These are phyloP conservation scores for Plectranthus barbatus DNA, from an alignment of 257 asterid species.

Conservation along the genomic window DNA sequence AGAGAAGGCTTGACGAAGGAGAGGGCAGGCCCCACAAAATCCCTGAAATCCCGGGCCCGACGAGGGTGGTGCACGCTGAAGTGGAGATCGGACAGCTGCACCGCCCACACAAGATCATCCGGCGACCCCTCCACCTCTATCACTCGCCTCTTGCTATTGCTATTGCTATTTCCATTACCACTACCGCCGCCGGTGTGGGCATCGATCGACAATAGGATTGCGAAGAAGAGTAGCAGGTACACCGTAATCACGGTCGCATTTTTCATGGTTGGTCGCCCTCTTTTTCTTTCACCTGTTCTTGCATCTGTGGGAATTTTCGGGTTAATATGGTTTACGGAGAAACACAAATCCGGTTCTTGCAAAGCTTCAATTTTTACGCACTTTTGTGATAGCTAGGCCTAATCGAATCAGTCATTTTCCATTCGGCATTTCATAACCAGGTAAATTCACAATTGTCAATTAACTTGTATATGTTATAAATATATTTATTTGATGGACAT, in stretches of 20 bases:
- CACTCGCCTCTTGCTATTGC: slow-evolving; percentile 18
- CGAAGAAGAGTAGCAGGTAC: slow-evolving; percentile 22
- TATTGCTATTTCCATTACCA: too few relatives aligned
- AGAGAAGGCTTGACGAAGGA: slow-evolving; percentile 75
- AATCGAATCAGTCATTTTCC: too few relatives aligned
- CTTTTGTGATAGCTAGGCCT: too few relatives aligned
- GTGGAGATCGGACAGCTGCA: slow-evolving; percentile 96
- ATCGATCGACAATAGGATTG: slow-evolving; percentile 11
- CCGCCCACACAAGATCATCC: slow-evolving; percentile 88
- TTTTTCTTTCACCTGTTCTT: neutral
- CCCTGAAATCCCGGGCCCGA: slow-evolving; percentile 60
- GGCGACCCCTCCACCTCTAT: slow-evolving; percentile 45
- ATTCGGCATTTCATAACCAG: too few relatives aligned
- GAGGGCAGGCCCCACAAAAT: slow-evolving; percentile 62
- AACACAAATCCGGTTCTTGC: neutral
- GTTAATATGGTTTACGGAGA: neutral
- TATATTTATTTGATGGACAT: too few relatives aligned
- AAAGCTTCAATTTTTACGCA: too few relatives aligned
- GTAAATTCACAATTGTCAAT: too few relatives aligned
- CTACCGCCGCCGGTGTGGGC: too few relatives aligned
- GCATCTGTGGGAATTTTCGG: neutral
- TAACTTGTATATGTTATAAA: too few relatives aligned
- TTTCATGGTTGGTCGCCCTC: slow-evolving; percentile 12
- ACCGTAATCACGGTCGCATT: slow-evolving; percentile 16
- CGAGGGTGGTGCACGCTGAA: slow-evolving; percentile 89